Percentiles rank a stretch among this genome's conserved stretches.
Conservation (phyloP, 177 flowering plant genomes). For the Tripterygium wilfordii region DNA sequence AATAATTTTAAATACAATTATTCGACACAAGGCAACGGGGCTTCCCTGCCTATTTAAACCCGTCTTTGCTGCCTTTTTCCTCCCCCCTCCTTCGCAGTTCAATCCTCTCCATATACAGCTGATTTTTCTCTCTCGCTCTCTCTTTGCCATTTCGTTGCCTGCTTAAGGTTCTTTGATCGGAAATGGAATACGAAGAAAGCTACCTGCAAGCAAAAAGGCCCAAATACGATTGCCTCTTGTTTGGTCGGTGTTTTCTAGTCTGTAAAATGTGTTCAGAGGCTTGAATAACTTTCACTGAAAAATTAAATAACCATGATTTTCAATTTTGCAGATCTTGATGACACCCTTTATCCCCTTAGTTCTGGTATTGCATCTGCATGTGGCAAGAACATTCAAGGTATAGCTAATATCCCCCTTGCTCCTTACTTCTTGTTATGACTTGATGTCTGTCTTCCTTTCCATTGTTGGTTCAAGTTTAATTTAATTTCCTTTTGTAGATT, state of each 20-base stretch:
- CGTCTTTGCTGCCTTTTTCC: constrained; percentile 1
- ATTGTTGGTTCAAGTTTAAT: background rate
- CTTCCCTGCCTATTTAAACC: constrained; percentile 24
- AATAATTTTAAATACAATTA: background rate
- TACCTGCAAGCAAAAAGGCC: constrained; percentile 16
- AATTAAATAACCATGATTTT: background rate
- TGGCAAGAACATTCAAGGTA: constrained; percentile 2
- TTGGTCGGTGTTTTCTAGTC: constrained; percentile 10
- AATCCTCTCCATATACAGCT: background rate
- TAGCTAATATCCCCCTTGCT: too few relatives aligned
- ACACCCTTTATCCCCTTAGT: constrained; percentile 3
- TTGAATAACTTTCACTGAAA: background rate
- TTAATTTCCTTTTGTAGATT: background rate
- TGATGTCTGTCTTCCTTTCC: background rate
- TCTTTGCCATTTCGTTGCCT: constrained; percentile 4
- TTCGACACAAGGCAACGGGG: background rate
- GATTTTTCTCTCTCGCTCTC: background rate
- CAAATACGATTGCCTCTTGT: constrained; percentile 39
- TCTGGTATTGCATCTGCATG: background rate
- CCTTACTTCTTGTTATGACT: too few relatives aligned
- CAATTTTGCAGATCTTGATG: background rate
- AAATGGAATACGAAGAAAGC: constrained; percentile 28
- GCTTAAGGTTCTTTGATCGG: constrained; percentile 9
- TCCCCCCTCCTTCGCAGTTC: constrained; percentile 7
- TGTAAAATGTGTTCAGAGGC: background rate